phyloP scores from a whole-genome alignment of 805 yeast genomes.

The Jamesozyma jinghongensis region DNA sequence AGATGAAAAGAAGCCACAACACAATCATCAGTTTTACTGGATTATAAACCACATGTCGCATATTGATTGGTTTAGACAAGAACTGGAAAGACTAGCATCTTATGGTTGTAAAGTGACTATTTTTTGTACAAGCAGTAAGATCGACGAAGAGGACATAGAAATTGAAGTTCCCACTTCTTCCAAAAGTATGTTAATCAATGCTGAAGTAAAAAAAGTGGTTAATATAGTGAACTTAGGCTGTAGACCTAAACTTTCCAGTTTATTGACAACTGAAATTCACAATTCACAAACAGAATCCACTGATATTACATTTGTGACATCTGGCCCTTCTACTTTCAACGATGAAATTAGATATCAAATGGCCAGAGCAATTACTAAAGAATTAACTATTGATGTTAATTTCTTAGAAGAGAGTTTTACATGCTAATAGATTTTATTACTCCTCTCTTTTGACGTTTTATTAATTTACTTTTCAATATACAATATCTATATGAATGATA shows the following conservation, averaged over 20 bases:
- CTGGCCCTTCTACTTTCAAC: slow-evolving; percentile 55
- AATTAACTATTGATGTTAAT: slow-evolving; percentile 23
- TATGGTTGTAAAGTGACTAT: slow-evolving; percentile 22
- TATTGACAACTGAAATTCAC: slow-evolving; percentile 32
- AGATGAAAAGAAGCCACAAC: background rate
- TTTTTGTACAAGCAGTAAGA: slow-evolving; percentile 6
- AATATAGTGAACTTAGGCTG: slow-evolving; percentile 20
- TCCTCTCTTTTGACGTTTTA: too few relatives aligned
- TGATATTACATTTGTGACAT: slow-evolving; percentile 45
- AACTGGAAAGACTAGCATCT: slow-evolving; percentile 30
- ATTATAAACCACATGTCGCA: slow-evolving; percentile 44
- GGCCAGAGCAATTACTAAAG: slow-evolving; percentile 30
- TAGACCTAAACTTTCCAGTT: slow-evolving; percentile 39
- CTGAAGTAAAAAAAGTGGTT: slow-evolving; percentile 3
- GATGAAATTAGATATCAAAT: slow-evolving; percentile 47
- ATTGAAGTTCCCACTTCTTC: background rate
- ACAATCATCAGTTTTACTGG: slow-evolving; percentile 49
- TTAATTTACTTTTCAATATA: too few relatives aligned
- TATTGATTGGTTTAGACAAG: slow-evolving; percentile 40
- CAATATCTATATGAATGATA: too few relatives aligned
- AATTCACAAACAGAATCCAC: slow-evolving; percentile 31
- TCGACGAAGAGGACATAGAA: background rate
- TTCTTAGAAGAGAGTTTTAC: slow-evolving; percentile 29
- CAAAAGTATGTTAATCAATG: background rate
- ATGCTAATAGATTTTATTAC: too few relatives aligned